These are phyloP conservation scores for rapeseed (Brassica napus) DNA, from an alignment of 345 rosid genomes.

Conservation along the genomic window DNA sequence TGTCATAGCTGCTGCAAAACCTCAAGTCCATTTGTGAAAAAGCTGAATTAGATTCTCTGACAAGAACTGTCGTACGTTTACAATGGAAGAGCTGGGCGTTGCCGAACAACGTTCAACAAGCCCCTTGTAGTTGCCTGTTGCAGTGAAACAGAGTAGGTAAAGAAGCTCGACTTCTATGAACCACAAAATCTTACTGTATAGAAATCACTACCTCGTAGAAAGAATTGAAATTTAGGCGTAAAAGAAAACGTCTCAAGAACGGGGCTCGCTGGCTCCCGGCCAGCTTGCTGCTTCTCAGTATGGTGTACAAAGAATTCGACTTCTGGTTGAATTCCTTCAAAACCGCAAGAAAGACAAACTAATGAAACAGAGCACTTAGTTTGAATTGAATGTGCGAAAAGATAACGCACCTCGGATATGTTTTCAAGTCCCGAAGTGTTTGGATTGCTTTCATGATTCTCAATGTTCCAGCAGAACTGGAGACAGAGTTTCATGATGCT, in stretches of 20 bases:
- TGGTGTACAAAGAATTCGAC: constrained; percentile 88
- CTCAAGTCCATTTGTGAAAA: constrained; percentile 16
- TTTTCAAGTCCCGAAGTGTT: constrained; percentile 80
- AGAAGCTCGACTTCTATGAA: not conserved
- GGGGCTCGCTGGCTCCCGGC: constrained; percentile 98
- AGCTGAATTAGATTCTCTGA: constrained; percentile 5
- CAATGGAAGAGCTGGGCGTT: constrained; percentile 64
- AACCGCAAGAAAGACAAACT: not conserved
- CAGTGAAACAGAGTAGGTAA: constrained; percentile 22
- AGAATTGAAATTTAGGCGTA: constrained; percentile 85
- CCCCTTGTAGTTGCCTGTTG: constrained; percentile 85
- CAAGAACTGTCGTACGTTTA: constrained; percentile 31
- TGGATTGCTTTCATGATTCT: constrained; percentile 79
- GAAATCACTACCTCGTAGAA: constrained; percentile 72
- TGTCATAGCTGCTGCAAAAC: constrained; percentile 17
- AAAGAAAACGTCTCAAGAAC: constrained; percentile 87
- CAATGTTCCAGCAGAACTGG: constrained; percentile 96
- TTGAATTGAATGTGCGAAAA: not conserved
- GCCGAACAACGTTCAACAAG: constrained; percentile 77
- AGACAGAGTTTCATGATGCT: constrained; percentile 95
- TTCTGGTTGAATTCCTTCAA: constrained; percentile 91
- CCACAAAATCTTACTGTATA: not conserved
- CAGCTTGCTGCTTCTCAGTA: constrained; percentile 85
- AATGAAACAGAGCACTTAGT: constrained; percentile 2
- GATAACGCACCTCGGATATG: constrained; percentile 65